Conservation (phyloP, 176 grass and related monocot species). For the Thalia dealbata region DNA sequence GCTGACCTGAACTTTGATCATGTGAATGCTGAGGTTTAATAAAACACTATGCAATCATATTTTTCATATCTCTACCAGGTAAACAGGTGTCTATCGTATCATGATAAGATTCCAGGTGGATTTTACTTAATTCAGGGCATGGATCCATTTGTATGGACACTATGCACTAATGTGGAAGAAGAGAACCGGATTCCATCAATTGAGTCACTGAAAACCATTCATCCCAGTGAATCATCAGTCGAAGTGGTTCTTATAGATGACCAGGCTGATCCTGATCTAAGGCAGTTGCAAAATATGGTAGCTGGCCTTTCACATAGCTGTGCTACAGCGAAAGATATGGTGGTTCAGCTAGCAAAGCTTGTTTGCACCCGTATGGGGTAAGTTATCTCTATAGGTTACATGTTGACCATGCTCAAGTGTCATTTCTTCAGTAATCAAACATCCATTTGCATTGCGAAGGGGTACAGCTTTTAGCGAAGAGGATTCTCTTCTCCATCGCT, state of each 20-base stretch:
- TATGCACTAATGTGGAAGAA: conserved; percentile 74
- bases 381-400: conserved; percentile 15
- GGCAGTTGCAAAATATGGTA: conserved; percentile 44
- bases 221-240: conserved; percentile 50
- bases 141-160: conserved; percentile 88
- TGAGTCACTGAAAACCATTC: conserved; percentile 51
- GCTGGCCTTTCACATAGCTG: conserved; percentile 44
- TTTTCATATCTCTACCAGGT: conserved; percentile 31
- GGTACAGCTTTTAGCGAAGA: conserved; percentile 53
- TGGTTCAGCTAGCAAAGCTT: conserved; percentile 70
- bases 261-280: conserved; percentile 55
- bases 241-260: conserved; percentile 63
- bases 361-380: conserved; percentile 82
- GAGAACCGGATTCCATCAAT: conserved; percentile 67
- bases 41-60: neutral
- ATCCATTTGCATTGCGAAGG: conserved; percentile 22
- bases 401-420: neutral
- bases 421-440: conserved; percentile 7
- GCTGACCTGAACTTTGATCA: neutral
- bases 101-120: conserved; percentile 63
- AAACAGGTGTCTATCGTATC: conserved; percentile 79
- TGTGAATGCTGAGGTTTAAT: neutral
- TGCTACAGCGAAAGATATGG: conserved; percentile 49
- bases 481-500: conserved; percentile 50
- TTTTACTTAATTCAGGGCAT: conserved; percentile 95